Evolutionary conservation across 129 eudicot species (phyloP), one percentile per base, ranked within the genome.

Genomic region (Artemisia tridentata): DNA sequence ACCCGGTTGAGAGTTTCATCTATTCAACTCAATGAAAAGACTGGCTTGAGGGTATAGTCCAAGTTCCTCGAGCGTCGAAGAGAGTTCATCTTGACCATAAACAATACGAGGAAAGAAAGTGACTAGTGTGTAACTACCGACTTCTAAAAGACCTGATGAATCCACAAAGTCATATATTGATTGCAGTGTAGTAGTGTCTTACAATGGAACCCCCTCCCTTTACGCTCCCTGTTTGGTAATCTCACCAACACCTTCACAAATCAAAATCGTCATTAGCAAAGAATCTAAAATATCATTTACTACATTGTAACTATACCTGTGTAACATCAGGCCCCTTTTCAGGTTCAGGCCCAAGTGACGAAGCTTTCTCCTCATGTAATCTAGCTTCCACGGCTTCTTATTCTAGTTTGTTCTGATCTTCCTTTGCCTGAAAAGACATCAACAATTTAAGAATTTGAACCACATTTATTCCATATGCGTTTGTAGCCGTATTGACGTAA

Each of bases 1-100:
- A 38, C 11, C 11, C 38, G 18, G 10, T 20, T 6, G 55, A 66
- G 20, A 23, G 3, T 57, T 68, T 84, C 83, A 84, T 63, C 72
- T 73, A 59, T 77, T 78, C 52, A 85, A 50, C 80, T 91, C 96
- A 74, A 91, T 95, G 57, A 91, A 91, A 65, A 88, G 95, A 77
- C 91, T 91, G 52, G 91, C 96, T 49, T 84, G 96, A 63, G 91
- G 96, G 76, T 88, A 85, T 48, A 88, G 67, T 57, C 96, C 96
- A 29, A 91, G 91, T 76, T 88, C 93, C 73, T 86, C 83, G 50
- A 88, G 74, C 53, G 93, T 78, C 34, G 75, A 63, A 20, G 87
- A 73, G 50, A 77, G 80, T 75, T 86, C 88, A 19, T 86, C 83
- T 15, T 80, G 67, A 56, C 91, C 96, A 56, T 84, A 92, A 15